Percentiles rank a stretch among this genome's conserved stretches.
phyloP scores from a whole-genome alignment of 169 alveolate genomes.

The Besnoitia besnoiti region DNA sequence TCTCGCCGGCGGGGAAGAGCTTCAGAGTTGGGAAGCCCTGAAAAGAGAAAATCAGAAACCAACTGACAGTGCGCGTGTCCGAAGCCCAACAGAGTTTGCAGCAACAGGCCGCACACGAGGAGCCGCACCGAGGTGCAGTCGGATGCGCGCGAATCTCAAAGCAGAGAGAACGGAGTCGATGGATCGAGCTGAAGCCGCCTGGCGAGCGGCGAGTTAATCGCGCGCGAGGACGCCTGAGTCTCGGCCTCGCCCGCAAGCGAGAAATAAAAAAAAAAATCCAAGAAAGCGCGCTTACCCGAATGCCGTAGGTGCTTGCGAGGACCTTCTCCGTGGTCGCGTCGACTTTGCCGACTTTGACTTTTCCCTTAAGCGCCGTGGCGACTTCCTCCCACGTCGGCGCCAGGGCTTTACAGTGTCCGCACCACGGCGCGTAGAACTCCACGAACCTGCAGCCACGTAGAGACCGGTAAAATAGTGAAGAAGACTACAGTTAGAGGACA shows the following conservation, averaged over 20 bases:
- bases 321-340: constrained; percentile 85
- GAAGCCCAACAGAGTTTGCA: too few species aligned
- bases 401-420: constrained; percentile 94
- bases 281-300: neutral
- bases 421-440: constrained; percentile 92
- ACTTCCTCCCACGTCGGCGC: constrained; percentile 89
- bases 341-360: constrained; percentile 86
- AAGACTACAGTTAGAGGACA: too few species aligned
- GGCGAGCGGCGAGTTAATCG: too few species aligned
- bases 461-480: neutral
- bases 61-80: too few species aligned
- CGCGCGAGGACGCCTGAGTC: too few species aligned
- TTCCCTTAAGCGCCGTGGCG: constrained; percentile 73
- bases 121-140: too few species aligned
- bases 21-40: constrained; percentile 93
- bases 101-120: too few species aligned
- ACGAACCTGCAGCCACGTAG: constrained; percentile 65
- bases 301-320: constrained; percentile 72
- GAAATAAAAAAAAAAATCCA: constrained; percentile 11
- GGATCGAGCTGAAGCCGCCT: too few species aligned
- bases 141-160: too few species aligned
- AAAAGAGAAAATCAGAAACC: constrained; percentile 18
- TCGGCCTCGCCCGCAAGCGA: too few species aligned
- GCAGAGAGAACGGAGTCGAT: too few species aligned
- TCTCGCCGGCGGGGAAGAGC: constrained; percentile 87